These are phyloP conservation scores for Fusarium penzigii DNA, from an alignment of 2,329 filamentous ascomycete genomes.

Conservation along the genomic window DNA sequence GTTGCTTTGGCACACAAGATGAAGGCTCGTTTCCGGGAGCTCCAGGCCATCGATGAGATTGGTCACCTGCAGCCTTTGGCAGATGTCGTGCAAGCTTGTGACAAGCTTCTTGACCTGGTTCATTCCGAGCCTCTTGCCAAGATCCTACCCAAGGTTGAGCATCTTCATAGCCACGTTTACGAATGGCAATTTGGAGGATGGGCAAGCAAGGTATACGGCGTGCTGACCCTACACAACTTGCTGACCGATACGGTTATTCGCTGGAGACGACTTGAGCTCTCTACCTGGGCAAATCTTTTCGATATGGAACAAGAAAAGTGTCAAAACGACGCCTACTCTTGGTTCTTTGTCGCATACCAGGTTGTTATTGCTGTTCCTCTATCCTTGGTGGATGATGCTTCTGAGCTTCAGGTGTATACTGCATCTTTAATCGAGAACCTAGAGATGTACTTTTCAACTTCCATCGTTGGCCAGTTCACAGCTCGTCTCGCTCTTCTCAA, in stretches of 20 bases:
- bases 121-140: constrained; percentile 84
- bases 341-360: constrained; percentile 98
- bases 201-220: constrained; percentile 77
- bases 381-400: constrained; percentile 59
- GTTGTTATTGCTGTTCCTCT: constrained; percentile 77
- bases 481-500: constrained; percentile 71
- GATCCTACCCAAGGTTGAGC: constrained; percentile 83
- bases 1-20: constrained; percentile 69
- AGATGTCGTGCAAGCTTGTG: constrained; percentile 76
- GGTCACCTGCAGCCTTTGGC: constrained; percentile 73
- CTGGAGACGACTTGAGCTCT: constrained; percentile 89
- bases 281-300: constrained; percentile 87
- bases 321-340: constrained; percentile 76
- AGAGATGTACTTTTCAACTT: constrained; percentile 75
- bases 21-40: constrained; percentile 69
- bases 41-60: constrained; percentile 67
- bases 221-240: constrained; percentile 69
- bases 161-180: constrained; percentile 79
- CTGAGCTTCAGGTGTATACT: constrained; percentile 64
- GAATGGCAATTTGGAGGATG: constrained; percentile 91
- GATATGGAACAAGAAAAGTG: constrained; percentile 80
- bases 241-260: constrained; percentile 79
- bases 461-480: constrained; percentile 79
- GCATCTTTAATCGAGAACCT: constrained; percentile 73
- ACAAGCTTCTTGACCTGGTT: constrained; percentile 72